Evolutionary conservation across 1,139 yeast genomes (phyloP).

Genomic region (Candida mesenterica): DNA sequence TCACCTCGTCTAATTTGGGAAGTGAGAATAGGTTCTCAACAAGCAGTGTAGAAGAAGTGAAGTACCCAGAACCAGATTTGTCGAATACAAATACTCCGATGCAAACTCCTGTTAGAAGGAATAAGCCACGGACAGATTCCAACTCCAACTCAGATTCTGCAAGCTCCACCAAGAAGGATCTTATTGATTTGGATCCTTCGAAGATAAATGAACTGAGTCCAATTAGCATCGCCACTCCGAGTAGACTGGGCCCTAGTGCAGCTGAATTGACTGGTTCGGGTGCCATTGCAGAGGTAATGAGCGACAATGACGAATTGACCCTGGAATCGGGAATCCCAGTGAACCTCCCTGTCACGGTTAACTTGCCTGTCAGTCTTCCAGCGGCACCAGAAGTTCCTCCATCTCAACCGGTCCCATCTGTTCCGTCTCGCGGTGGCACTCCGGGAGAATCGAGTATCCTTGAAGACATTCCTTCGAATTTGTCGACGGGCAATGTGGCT

Average conservation of each 20-base stretch:
- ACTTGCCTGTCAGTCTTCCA: conserved; percentile 1
- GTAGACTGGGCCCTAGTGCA: background rate
- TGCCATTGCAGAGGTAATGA: background rate
- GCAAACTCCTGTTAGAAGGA: conserved; percentile 8
- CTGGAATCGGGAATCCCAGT: background rate
- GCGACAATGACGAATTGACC: background rate
- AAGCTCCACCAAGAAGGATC: conserved; percentile 5
- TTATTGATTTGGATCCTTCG: conserved; percentile 3
- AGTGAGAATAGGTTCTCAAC: conserved; percentile 15
- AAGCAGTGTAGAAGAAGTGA: conserved; percentile 16
- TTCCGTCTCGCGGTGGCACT: background rate
- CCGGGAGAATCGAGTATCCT: background rate
- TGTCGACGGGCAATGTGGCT: background rate
- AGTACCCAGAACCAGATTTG: conserved; percentile 23
- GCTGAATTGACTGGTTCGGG: background rate
- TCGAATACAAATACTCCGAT: conserved; percentile 18
- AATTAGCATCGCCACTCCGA: background rate
- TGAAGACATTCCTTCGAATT: background rate
- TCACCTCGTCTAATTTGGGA: conserved; percentile 16
- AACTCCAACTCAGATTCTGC: conserved; percentile 4
- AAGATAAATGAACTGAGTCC: background rate
- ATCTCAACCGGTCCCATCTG: background rate
- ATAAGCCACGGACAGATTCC: background rate
- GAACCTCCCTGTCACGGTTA: conserved; percentile 1
- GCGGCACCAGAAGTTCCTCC: background rate